These are phyloP conservation scores for Tubosaeta sp. DNA, from an alignment of 768 basidiomycete genomes.

Conservation along the genomic window DNA sequence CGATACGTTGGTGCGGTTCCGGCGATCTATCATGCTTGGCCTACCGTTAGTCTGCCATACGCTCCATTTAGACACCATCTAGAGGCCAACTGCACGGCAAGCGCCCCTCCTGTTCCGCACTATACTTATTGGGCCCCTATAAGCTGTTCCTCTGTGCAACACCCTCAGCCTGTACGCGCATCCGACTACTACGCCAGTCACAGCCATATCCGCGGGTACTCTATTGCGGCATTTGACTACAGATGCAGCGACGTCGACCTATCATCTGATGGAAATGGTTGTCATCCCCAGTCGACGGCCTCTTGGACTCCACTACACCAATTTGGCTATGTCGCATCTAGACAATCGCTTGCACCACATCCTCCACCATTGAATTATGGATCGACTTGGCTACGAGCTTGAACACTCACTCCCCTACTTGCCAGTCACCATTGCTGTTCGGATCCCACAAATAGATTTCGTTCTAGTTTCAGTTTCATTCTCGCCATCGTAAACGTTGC, in stretches of 20 bases:
- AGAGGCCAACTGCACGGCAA: constrained; percentile 15
- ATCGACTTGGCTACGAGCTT: constrained; percentile 48
- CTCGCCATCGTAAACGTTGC: constrained; percentile 28
- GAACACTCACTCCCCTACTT: constrained; percentile 20
- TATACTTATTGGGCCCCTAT: constrained; percentile 22
- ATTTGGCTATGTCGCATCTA: constrained; percentile 38
- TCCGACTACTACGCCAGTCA: constrained; percentile 44
- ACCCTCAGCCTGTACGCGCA: constrained; percentile 55
- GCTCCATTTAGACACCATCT: constrained; percentile 19
- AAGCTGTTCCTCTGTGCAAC: constrained; percentile 39
- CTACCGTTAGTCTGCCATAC: constrained; percentile 10
- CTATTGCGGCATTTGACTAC: constrained; percentile 55
- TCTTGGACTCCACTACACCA: constrained; percentile 43
- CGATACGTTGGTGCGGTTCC: constrained; percentile 32
- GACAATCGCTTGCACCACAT: constrained; percentile 42
- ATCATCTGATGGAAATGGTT: constrained; percentile 39
- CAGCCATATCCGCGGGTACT: constrained; percentile 55
- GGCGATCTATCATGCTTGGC: constrained; percentile 29
- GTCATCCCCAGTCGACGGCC: constrained; percentile 33
- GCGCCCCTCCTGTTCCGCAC: constrained; percentile 10
- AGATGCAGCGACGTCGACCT: constrained; percentile 44
- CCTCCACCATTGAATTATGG: constrained; percentile 42
- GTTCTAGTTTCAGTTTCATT: constrained; percentile 15
- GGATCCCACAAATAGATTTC: constrained; percentile 25
- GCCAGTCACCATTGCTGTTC: constrained; percentile 5